A percentile compares a stretch with the other conserved stretches of the same genome.
Evolutionary conservation across 306 rosid species (phyloP).

Genomic region (Canavalia ensiformis): DNA sequence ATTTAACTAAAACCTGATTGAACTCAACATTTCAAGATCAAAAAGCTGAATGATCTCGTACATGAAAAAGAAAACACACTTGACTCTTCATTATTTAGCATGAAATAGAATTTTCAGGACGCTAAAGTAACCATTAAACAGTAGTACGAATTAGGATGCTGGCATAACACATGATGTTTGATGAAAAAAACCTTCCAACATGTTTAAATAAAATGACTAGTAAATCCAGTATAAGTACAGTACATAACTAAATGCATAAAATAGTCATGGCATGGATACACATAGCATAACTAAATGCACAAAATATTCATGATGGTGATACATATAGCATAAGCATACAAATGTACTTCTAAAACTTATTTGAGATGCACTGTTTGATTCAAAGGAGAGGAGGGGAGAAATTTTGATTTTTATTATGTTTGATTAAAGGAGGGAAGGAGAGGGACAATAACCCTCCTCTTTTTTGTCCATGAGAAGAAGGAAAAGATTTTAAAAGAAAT

Average conservation of each 20-base stretch:
- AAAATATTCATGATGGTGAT: not conserved
- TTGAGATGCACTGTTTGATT: not conserved
- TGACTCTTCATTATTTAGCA: constrained; percentile 13
- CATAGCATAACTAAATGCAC: not conserved
- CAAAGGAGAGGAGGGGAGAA: too few relatives aligned
- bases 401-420: too few relatives aligned
- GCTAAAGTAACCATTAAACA: not conserved
- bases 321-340: not conserved
- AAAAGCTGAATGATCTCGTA: not conserved
- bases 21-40: constrained; percentile 14
- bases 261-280: not conserved
- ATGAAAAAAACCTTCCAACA: not conserved
- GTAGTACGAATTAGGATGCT: not conserved
- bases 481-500: too few relatives aligned
- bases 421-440: too few relatives aligned
- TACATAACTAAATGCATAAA: constrained; percentile 3
- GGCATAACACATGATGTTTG: not conserved
- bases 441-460: too few relatives aligned
- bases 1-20: constrained; percentile 12
- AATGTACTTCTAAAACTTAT: not conserved
- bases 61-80: not conserved
- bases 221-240: constrained; percentile 2
- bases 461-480: too few relatives aligned
- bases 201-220: not conserved
- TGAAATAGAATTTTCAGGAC: not conserved